Percentiles rank a stretch among this genome's conserved stretches.
Conservation (phyloP, 2,329 filamentous ascomycete genomes). For the Neurospora crassa region DNA sequence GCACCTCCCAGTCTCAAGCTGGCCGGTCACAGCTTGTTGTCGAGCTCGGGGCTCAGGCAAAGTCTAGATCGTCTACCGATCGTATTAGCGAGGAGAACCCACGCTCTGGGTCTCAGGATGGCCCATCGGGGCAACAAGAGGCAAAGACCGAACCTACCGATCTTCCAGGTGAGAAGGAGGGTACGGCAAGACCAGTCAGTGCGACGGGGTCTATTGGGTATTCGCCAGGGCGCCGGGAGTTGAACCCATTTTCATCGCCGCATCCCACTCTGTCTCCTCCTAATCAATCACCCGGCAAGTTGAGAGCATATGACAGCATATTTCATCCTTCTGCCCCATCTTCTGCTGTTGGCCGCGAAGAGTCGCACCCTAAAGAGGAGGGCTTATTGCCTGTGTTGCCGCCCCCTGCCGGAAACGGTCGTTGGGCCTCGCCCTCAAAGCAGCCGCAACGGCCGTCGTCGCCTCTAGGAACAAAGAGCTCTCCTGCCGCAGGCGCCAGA, state of each 20-base stretch:
- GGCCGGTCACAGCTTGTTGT: constrained; percentile 15
- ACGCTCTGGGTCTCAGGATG: background rate
- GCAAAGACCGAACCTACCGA: background rate
- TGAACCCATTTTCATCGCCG: constrained; percentile 33
- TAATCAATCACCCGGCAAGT: constrained; percentile 30
- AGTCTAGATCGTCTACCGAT: constrained; percentile 2
- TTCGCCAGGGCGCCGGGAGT: constrained; percentile 22
- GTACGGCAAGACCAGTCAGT: background rate
- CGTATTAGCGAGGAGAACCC: background rate
- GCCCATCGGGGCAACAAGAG: background rate
- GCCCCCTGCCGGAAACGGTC: constrained; percentile 16
- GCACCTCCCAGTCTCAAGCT: constrained; percentile 2
- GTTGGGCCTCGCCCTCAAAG: constrained; percentile 21
- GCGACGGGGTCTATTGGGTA: constrained; percentile 7
- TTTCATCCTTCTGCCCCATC: constrained; percentile 24
- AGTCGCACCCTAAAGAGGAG: constrained; percentile 11
- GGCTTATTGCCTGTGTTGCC: constrained; percentile 7
- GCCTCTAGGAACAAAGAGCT: constrained; percentile 20
- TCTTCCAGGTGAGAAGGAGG: background rate
- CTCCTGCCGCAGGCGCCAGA: constrained; percentile 10
- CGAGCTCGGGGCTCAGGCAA: constrained; percentile 17
- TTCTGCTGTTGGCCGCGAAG: constrained; percentile 8
- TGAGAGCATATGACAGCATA: constrained; percentile 29
- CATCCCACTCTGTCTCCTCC: constrained; percentile 33
- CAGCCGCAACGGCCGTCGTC: constrained; percentile 11